Evolutionary conservation across 169 alveolate genomes (phyloP), one percentile per base, ranked within the genome.

Genomic region (Babesia sp.): DNA sequence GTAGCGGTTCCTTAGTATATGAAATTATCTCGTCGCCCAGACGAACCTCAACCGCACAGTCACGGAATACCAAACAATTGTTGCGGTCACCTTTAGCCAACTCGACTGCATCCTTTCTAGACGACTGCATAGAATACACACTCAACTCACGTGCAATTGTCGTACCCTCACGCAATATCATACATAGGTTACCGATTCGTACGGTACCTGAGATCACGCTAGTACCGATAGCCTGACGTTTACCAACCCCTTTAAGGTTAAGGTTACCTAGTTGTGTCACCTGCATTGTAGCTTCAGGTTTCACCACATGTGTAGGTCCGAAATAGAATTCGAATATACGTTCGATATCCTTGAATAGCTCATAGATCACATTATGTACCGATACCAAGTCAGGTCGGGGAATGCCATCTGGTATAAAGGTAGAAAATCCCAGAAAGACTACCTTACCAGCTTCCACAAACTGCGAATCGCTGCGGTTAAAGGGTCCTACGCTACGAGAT

Each of bases 321-420:
- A 83, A 90, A 41, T 71, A 72, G 37, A 60, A 71, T 11, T 79
- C 76, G 60, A 50, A 79, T 26, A 77, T 77, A 33, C 42, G 48
- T 69, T 92, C 93, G 18, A 95, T 33, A 55, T 93, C 97, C 28
- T 90, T 91, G 54, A 91, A 82, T 22, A 94, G 83, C 66, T 92
- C 89, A 73, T 94, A 95, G 4, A 95, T 94, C 22, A 95, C 87
- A 55, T 91, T 91, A 71, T 93, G 97, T n/a, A 79, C 80, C 31
- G 89, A 81, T 51, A 92, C 75, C 28, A 83, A 56, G 22, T 90
- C 91, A 33, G 64, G 70, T 14, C 50, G 55, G n/a, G 48, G 50
- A 26, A 79, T 33, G 29, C 79, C 79, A 12, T 69, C 60, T 1
- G 79, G 64, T 18, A 51, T 29, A 16, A 12, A 9, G 12, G 53